Evolutionary conservation across 495 filamentous ascomycete genomes (phyloP).

Genomic region (Penicillium maclennaniae): DNA sequence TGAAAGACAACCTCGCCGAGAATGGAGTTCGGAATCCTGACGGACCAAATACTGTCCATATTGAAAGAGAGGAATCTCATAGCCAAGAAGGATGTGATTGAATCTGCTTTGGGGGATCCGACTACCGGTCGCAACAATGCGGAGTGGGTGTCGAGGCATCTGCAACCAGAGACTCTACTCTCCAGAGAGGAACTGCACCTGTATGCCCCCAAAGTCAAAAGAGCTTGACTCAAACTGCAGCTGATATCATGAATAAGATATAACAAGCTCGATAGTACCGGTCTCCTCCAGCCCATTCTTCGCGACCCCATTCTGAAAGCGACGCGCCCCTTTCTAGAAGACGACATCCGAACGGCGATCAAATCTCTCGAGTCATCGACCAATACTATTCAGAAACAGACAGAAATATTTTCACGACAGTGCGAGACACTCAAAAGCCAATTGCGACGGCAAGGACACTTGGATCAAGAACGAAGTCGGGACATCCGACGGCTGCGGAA

Average conservation of each 20-base stretch:
- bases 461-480: constrained; percentile 20
- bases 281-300: constrained; percentile 28
- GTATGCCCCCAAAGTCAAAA: constrained; percentile 17
- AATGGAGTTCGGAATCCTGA: constrained; percentile 7
- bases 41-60: constrained; percentile 7
- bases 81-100: constrained; percentile 26
- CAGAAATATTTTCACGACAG: constrained; percentile 28
- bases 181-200: constrained; percentile 39
- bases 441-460: constrained; percentile 21
- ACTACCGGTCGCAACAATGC: constrained; percentile 13
- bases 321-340: constrained; percentile 38
- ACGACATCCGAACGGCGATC: constrained; percentile 38
- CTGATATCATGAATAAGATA: constrained; percentile 25
- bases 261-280: constrained; percentile 29
- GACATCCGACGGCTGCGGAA: constrained; percentile 32
- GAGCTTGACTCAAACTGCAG: neutral
- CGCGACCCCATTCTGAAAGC: constrained; percentile 22
- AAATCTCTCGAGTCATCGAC: constrained; percentile 37
- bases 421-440: constrained; percentile 28
- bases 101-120: constrained; percentile 25
- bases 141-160: constrained; percentile 35
- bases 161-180: constrained; percentile 34
- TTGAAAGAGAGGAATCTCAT: constrained; percentile 31
- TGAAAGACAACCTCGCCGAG: constrained; percentile 9
- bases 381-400: constrained; percentile 32